Evolutionary conservation across 495 filamentous ascomycete species (phyloP), one percentile per base, ranked within the genome.

Genomic region (Podospora bellae-mahoneyi): DNA sequence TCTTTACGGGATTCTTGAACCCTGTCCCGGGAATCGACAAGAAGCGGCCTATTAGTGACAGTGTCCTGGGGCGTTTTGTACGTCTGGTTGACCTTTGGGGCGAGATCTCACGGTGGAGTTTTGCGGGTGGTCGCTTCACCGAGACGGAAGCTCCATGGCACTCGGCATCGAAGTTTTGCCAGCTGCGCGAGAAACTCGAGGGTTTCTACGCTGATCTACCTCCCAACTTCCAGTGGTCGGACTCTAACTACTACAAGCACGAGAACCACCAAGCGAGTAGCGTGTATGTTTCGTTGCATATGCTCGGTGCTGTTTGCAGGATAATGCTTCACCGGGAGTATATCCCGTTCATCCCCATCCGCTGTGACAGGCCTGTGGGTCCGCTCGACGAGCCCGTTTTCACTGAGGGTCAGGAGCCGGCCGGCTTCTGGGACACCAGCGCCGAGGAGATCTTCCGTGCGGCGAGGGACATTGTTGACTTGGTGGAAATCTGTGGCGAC

Each of bases 241-340:
- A 84, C 18, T 84, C 85, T 55, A 97, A 93, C 75, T 90, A 90
- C n/a, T 88, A 91, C 71, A 91, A 88, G 18, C 91, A 95, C 73
- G 90, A 92, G 74, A 90, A 88, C 68, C 87, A 90, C 71, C 88
- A 88, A 69, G 91, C 87, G 2, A 87, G 91, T 18, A 90, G 90
- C 44, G 83, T 88, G 2, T 97, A 92, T 71, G 89, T 89, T 4
- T 83, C 92, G 23, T 83, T 95, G 77, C 92, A 97, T 72, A 88
- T 91, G 68, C 87, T 92, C 5, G 89, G 90, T 70, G 88, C 89
- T 39, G 80, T 96, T 6, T 94, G 90, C 67, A 82, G 86, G 48
- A 92, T 97, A 64, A 88, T 92, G 73, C 83, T 96, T 26, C 90
- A 95, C 76, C 85, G 92, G 67, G 88, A 93, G 72, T 94, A 92